Evolutionary conservation across 108 stramenopile genomes (phyloP).

Genomic region (Hondaea fermentalgiana): DNA sequence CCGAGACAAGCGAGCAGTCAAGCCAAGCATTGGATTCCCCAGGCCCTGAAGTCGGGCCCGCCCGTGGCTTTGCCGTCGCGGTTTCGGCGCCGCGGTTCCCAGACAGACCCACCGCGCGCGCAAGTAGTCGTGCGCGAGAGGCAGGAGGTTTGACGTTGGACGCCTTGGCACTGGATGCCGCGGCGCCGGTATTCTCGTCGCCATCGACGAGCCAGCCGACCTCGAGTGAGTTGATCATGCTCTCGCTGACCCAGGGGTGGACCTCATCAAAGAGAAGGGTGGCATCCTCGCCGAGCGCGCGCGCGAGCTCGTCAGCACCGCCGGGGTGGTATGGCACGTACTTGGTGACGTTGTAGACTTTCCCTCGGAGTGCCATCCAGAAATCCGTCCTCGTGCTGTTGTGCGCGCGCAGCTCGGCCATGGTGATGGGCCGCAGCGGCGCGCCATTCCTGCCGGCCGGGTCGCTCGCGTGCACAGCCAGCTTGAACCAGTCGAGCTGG

Average conservation of each 20-base stretch:
- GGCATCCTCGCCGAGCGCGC: slow-evolving; percentile 42
- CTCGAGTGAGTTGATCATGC: background rate
- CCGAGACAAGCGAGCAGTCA: background rate
- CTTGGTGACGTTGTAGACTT: slow-evolving; percentile 53
- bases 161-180: background rate
- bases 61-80: too few species aligned
- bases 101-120: too few species aligned
- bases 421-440: background rate
- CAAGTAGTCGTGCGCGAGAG: too few species aligned
- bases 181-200: too few species aligned
- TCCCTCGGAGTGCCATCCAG: slow-evolving; percentile 47
- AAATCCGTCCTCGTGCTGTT: slow-evolving; percentile 25
- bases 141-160: background rate
- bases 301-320: slow-evolving; percentile 38
- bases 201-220: slow-evolving; percentile 4
- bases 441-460: background rate
- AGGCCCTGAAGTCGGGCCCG: background rate
- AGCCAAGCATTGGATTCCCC: background rate
- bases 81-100: too few species aligned
- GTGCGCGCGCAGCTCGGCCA: slow-evolving; percentile 41
- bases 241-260: slow-evolving; percentile 24
- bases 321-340: slow-evolving; percentile 58
- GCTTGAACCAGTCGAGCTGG: slow-evolving; percentile 27
- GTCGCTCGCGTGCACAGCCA: background rate
- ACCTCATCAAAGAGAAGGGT: slow-evolving; percentile 46